phyloP scores from a whole-genome alignment of 176 grass and related monocot genomes.

The Oryza meridionalis region DNA sequence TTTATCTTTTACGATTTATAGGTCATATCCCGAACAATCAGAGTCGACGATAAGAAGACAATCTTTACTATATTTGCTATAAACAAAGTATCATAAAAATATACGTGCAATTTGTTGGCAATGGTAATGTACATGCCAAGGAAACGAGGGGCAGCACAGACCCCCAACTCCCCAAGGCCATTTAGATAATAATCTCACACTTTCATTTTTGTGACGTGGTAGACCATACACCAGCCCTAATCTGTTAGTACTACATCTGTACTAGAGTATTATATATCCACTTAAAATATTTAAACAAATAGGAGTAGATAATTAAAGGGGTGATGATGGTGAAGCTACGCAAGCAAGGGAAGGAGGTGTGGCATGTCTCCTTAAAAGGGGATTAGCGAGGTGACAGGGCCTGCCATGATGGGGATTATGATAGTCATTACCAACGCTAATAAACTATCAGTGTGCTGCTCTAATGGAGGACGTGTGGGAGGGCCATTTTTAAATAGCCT shows the following conservation, averaged over 20 bases:
- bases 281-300: background rate
- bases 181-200: background rate
- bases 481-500: background rate
- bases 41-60: too few relatives aligned
- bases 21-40: too few relatives aligned
- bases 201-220: background rate
- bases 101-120: too few relatives aligned
- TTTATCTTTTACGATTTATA: too few relatives aligned
- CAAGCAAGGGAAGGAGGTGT: background rate
- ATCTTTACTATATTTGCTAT: too few relatives aligned
- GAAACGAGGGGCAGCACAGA: too few relatives aligned
- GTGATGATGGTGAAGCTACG: background rate
- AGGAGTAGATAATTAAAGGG: background rate
- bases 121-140: too few relatives aligned
- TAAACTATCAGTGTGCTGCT: background rate
- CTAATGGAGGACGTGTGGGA: too few relatives aligned
- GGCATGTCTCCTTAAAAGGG: background rate
- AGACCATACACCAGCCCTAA: background rate
- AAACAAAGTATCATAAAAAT: too few relatives aligned
- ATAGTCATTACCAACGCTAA: conserved; percentile 26
- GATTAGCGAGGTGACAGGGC: background rate
- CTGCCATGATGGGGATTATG: conserved; percentile 18
- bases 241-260: too few relatives aligned
- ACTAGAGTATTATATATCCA: background rate
- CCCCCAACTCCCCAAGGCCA: background rate